Percentiles rank a stretch among this genome's conserved stretches.
phyloP scores from a whole-genome alignment of 2,329 filamentous ascomycete genomes.

The Stachybotrys elegans region DNA sequence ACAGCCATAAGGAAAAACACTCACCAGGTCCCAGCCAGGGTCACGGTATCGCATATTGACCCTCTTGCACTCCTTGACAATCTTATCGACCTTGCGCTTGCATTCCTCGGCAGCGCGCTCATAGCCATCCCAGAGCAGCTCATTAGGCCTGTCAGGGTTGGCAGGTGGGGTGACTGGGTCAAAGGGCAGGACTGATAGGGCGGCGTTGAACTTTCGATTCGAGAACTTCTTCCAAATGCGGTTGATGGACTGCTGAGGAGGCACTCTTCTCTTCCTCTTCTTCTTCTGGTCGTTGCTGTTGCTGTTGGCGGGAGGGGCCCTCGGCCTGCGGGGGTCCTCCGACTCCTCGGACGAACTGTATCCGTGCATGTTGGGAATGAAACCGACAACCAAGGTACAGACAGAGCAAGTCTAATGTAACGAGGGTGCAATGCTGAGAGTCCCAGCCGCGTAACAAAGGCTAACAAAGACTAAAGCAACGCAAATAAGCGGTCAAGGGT shows the following conservation, averaged over 20 bases:
- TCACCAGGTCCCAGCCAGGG: conserved; percentile 53
- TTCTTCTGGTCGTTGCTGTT: conserved; percentile 39
- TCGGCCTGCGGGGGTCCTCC: conserved; percentile 37
- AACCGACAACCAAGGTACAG: no score
- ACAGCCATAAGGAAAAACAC: conserved; percentile 18
- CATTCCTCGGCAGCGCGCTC: conserved; percentile 61
- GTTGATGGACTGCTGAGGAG: conserved; percentile 63
- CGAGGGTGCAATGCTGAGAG: no score
- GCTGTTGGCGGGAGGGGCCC: conserved; percentile 24
- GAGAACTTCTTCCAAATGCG: conserved; percentile 60
- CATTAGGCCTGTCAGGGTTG: conserved; percentile 49
- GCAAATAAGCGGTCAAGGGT: no score
- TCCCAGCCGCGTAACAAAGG: no score
- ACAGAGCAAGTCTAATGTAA: no score
- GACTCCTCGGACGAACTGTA: conserved; percentile 48
- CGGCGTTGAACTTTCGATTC: conserved; percentile 57
- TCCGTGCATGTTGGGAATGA: conserved; percentile 36
- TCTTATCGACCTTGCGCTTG: conserved; percentile 55
- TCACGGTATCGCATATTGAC: conserved; percentile 78
- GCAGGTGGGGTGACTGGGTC: conserved; percentile 50
- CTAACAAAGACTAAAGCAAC: no score
- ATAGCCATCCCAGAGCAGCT: conserved; percentile 55
- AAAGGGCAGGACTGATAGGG: conserved; percentile 60
- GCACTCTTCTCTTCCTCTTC: conserved; percentile 48
- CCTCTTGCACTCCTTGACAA: conserved; percentile 60